phyloP scores from a whole-genome alignment of 176 grass and related monocot species.

The Poa pratensis region DNA sequence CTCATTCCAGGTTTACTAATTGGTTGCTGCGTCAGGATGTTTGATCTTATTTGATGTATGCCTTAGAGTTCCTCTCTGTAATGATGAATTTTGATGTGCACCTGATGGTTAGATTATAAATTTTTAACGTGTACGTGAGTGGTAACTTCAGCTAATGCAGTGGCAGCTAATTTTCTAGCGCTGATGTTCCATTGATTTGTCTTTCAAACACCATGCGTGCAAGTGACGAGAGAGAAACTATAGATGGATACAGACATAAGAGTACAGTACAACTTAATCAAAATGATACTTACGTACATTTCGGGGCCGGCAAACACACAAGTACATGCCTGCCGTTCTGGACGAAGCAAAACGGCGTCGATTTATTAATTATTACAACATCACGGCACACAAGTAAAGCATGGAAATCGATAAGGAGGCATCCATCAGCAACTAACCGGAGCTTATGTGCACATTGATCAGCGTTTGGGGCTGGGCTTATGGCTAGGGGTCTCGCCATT shows the following conservation, averaged over 20 bases:
- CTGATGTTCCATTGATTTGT: too few species aligned
- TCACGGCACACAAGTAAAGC: background rate
- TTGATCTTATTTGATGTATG: too few species aligned
- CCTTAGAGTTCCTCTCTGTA: too few species aligned
- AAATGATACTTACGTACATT: background rate
- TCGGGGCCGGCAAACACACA: background rate
- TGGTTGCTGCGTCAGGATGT: too few species aligned
- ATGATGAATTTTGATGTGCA: too few species aligned
- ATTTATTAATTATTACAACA: constrained; percentile 32
- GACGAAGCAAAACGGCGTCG: constrained; percentile 51
- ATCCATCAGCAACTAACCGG: background rate
- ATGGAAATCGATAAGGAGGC: background rate
- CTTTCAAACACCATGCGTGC: background rate
- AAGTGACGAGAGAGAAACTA: too few species aligned
- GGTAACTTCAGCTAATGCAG: too few species aligned
- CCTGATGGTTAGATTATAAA: too few species aligned
- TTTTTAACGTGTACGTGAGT: too few species aligned
- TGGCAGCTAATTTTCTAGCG: too few species aligned
- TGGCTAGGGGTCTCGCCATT: constrained; percentile 60
- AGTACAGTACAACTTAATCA: background rate
- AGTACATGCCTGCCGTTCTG: constrained; percentile 29
- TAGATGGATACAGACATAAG: background rate
- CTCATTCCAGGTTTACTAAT: too few species aligned
- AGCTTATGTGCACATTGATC: background rate
- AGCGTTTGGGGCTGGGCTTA: constrained; percentile 79